These are phyloP conservation scores for Glarea lozoyensis DNA, from an alignment of 495 filamentous ascomycete species.

Conservation along the genomic window DNA sequence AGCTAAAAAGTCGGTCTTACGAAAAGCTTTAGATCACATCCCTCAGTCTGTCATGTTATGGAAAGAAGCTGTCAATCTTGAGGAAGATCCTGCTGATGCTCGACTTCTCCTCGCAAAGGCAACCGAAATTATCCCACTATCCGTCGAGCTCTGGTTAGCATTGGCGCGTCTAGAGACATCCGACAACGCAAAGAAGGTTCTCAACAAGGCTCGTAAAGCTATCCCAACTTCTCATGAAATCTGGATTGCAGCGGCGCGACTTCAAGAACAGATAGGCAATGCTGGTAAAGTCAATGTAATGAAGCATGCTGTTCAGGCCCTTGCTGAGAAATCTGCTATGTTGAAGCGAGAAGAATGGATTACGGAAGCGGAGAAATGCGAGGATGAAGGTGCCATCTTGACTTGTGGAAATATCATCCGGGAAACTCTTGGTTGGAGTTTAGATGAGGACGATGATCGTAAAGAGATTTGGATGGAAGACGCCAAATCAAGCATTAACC, in stretches of 20 bases:
- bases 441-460: slow-evolving; percentile 95
- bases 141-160: slow-evolving; percentile 90
- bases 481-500: slow-evolving; percentile 64
- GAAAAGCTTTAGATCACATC: slow-evolving; percentile 80
- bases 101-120: slow-evolving; percentile 83
- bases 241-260: slow-evolving; percentile 87
- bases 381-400: slow-evolving; percentile 79
- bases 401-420: slow-evolving; percentile 83
- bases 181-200: slow-evolving; percentile 83
- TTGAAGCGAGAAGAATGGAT: slow-evolving; percentile 97
- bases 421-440: slow-evolving; percentile 84
- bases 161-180: slow-evolving; percentile 81
- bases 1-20: slow-evolving; percentile 82
- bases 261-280: slow-evolving; percentile 73
- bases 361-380: slow-evolving; percentile 85
- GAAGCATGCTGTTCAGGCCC: slow-evolving; percentile 84
- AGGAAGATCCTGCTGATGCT: slow-evolving; percentile 81
- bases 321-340: slow-evolving; percentile 91
- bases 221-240: slow-evolving; percentile 86
- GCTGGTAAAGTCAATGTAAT: slow-evolving; percentile 74
- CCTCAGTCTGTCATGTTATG: slow-evolving; percentile 88
- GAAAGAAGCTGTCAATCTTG: slow-evolving; percentile 96
- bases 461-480: slow-evolving; percentile 95
- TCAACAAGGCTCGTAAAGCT: slow-evolving; percentile 92
- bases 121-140: slow-evolving; percentile 85